Conservation (phyloP, 257 asterid genomes). For the Solanum bukasovii region DNA sequence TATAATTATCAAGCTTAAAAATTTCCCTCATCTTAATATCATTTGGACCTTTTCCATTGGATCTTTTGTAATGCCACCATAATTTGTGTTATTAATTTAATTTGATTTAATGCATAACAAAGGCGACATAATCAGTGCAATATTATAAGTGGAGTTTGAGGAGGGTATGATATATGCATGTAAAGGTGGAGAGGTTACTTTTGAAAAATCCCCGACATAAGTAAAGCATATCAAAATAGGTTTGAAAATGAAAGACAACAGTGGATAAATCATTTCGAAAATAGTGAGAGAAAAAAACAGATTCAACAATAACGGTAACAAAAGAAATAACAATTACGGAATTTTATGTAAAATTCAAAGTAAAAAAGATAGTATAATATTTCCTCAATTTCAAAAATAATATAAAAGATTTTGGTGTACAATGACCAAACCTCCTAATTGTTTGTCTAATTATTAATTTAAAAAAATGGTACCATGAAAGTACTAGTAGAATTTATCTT, state of each 20-base stretch:
- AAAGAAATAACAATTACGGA: too few relatives aligned
- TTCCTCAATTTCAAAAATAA: background rate
- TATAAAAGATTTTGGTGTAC: background rate
- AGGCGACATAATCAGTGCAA: too few relatives aligned
- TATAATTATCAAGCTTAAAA: background rate
- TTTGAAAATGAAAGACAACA: too few relatives aligned
- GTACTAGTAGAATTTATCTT: background rate
- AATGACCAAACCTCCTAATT: background rate
- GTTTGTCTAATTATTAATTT: background rate
- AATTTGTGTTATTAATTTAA: background rate
- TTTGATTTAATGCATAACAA: background rate
- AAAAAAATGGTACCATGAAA: background rate
- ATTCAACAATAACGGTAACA: too few relatives aligned
- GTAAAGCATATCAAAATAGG: too few relatives aligned
- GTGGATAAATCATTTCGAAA: too few relatives aligned
- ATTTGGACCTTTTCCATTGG: background rate
- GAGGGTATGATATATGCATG: too few relatives aligned
- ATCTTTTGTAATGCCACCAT: background rate
- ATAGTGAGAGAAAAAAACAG: too few relatives aligned
- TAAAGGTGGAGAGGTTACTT: too few relatives aligned
- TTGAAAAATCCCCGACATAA: accelerated
- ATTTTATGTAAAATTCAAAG: too few relatives aligned
- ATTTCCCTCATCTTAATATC: background rate
- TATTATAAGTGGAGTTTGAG: too few relatives aligned
- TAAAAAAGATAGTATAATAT: background rate